These are phyloP conservation scores for Sideroxylon spinosum DNA, from an alignment of 179 eudicot species.

Conservation along the genomic window DNA sequence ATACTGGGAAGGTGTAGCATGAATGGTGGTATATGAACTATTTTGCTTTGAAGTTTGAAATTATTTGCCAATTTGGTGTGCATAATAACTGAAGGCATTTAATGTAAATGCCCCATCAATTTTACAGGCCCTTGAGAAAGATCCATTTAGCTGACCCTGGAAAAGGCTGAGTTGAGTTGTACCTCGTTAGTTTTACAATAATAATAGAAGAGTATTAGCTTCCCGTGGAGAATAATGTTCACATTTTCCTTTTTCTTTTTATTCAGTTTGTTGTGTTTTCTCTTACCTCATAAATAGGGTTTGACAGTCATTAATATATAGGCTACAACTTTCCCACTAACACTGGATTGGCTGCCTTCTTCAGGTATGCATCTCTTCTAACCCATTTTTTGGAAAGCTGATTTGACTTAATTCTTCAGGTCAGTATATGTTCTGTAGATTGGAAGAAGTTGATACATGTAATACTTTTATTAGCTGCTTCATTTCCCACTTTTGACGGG, in stretches of 20 bases:
- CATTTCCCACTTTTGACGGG: background rate
- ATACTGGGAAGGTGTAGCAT: background rate
- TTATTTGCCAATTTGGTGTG: background rate
- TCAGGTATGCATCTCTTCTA: conserved; percentile 48
- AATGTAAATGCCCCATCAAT: no score
- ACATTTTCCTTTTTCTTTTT: background rate
- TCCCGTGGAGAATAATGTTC: background rate
- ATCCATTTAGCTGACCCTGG: no score
- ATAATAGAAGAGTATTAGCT: no score
- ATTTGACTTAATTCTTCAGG: background rate
- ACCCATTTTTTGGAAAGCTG: background rate
- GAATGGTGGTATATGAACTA: background rate
- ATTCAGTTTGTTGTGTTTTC: background rate
- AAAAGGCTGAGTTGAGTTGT: no score
- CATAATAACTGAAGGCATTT: no score
- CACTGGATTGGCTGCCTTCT: conserved; percentile 98
- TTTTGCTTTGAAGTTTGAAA: background rate
- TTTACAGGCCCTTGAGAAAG: no score
- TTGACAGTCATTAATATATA: conserved; percentile 78
- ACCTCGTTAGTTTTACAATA: no score
- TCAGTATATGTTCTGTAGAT: no score
- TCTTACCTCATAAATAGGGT: conserved; percentile 52
- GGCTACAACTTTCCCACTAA: conserved; percentile 93
- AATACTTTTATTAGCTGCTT: background rate
- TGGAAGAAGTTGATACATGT: background rate